Conservation (phyloP, 768 basidiomycete species). For the Podaxis pistillaris region DNA sequence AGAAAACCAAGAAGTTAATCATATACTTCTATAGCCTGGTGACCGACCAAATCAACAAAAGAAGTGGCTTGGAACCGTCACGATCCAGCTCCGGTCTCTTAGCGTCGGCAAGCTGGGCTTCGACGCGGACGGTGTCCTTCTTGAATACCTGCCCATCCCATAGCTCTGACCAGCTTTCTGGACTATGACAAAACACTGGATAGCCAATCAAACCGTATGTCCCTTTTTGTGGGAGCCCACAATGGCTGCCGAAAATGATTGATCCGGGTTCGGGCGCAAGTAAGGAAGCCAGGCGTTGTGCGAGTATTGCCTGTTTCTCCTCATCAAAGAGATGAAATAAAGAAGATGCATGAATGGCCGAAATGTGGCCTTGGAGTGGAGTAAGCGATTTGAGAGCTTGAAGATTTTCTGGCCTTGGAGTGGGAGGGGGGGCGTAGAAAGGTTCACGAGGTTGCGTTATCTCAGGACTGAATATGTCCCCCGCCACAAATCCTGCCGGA, state of each 20-base stretch:
- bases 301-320: slow-evolving; percentile 28
- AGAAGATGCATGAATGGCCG: slow-evolving; percentile 41
- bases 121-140: slow-evolving; percentile 15
- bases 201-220: slow-evolving; percentile 9
- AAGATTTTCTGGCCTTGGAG: neutral
- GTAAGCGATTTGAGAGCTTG: slow-evolving; percentile 23
- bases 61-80: neutral
- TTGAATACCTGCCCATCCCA: slow-evolving; percentile 16
- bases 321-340: slow-evolving; percentile 39
- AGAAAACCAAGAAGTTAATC: neutral
- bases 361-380: slow-evolving; percentile 39
- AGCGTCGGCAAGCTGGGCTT: neutral
- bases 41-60: neutral
- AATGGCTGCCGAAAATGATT: slow-evolving; percentile 36
- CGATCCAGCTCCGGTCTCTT: neutral
- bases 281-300: slow-evolving; percentile 27
- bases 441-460: slow-evolving; percentile 34
- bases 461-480: slow-evolving; percentile 48
- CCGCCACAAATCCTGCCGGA: slow-evolving; percentile 53
- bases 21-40: neutral
- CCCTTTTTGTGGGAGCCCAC: slow-evolving; percentile 23
- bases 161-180: slow-evolving; percentile 16
- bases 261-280: slow-evolving; percentile 33
- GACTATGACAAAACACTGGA: slow-evolving; percentile 13
- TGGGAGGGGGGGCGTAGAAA: slow-evolving; percentile 18